Conservation (phyloP, 2,329 filamentous ascomycete genomes). For the Botryotinia globosa region DNA sequence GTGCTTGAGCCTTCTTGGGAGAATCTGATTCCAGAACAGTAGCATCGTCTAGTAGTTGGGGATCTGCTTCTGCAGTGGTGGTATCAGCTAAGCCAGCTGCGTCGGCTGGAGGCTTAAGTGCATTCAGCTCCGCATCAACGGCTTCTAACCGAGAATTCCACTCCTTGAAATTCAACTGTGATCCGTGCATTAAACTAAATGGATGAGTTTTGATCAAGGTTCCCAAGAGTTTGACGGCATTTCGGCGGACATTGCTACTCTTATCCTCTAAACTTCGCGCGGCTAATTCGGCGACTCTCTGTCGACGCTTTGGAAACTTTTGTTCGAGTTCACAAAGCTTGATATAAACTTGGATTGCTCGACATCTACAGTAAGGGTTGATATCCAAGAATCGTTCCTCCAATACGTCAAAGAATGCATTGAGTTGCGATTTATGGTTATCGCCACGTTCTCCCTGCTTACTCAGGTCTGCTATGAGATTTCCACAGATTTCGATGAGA, state of each 20-base stretch:
- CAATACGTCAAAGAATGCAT: conserved; percentile 93
- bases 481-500: conserved; percentile 94
- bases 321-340: conserved; percentile 92
- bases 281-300: conserved; percentile 82
- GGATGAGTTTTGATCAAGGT: conserved; percentile 91
- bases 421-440: conserved; percentile 91
- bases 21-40: conserved; percentile 70
- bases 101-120: conserved; percentile 73
- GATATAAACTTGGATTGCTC: conserved; percentile 89
- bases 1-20: conserved; percentile 52
- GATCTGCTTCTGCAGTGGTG: conserved; percentile 64
- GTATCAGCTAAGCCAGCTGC: conserved; percentile 70
- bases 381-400: conserved; percentile 95
- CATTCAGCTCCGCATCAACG: conserved; percentile 77
- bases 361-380: conserved; percentile 92
- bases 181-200: conserved; percentile 87
- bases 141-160: conserved; percentile 81
- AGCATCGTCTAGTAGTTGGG: conserved; percentile 79
- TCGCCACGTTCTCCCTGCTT: conserved; percentile 88
- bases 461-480: conserved; percentile 86
- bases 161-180: conserved; percentile 77
- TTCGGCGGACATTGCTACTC: conserved; percentile 93
- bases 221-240: conserved; percentile 88
- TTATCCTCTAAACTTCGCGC: conserved; percentile 92
- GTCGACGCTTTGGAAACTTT: conserved; percentile 89